These are phyloP conservation scores for Camellia lanceoleosa DNA, from an alignment of 148 eudicot genomes.

Conservation along the genomic window DNA sequence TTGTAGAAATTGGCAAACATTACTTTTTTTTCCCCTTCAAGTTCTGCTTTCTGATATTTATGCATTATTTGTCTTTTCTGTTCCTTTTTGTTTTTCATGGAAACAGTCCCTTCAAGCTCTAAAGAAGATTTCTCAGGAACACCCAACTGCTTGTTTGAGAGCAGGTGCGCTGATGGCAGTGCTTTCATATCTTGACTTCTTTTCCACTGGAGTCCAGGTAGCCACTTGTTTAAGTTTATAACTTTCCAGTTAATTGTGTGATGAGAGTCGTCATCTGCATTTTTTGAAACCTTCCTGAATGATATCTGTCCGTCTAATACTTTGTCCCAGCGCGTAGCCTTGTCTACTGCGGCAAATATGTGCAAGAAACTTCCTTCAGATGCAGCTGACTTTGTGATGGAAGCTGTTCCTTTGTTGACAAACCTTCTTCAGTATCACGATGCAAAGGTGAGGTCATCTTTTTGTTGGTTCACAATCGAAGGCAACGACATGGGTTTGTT, in stretches of 20 bases:
- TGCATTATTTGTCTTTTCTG: constrained; percentile 1
- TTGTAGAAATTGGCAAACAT: neutral
- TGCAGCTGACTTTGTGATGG: constrained; percentile 99
- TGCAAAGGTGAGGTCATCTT: constrained; percentile 63
- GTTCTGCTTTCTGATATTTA: neutral
- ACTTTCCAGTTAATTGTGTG: neutral
- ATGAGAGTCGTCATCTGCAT: neutral
- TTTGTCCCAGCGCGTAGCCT: constrained; percentile 76
- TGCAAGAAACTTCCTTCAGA: constrained; percentile 97
- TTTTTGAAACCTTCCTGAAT: neutral
- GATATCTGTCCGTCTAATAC: constrained; percentile 8
- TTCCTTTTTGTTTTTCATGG: constrained; percentile 10
- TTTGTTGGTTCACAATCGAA: neutral
- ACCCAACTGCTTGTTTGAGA: constrained; percentile 96
- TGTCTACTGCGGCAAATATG: constrained; percentile 98
- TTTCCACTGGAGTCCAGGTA: constrained; percentile 98
- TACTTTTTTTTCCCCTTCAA: neutral
- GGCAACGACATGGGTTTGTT: neutral
- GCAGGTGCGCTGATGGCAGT: constrained; percentile 99
- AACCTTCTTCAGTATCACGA: constrained; percentile 97
- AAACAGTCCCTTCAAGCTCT: constrained; percentile 93
- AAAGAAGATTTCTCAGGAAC: constrained; percentile 95
- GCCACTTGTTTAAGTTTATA: neutral
- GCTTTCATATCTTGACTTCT: constrained; percentile 93
- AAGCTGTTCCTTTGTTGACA: constrained; percentile 93